Percentiles rank a stretch among this genome's conserved stretches.
Conservation (phyloP, 2,329 filamentous ascomycete species). For the Alternaria arborescens region DNA sequence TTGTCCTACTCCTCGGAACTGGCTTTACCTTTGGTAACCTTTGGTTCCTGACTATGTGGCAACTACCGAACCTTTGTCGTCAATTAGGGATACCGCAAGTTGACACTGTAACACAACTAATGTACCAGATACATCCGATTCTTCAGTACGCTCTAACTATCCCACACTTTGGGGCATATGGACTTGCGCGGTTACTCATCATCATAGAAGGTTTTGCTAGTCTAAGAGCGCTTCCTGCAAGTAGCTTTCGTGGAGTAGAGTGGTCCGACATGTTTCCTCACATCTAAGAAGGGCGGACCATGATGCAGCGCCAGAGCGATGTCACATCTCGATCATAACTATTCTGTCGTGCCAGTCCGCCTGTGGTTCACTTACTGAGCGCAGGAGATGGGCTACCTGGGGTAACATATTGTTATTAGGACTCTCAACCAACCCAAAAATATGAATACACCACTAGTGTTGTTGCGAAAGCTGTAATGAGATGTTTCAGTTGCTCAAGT, state of each 20-base stretch:
- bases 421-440: background rate
- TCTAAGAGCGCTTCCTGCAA: background rate
- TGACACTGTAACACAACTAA: background rate
- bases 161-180: background rate
- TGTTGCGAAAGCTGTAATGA: background rate
- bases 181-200: background rate
- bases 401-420: background rate
- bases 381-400: background rate
- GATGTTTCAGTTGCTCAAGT: background rate
- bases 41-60: background rate
- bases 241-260: background rate
- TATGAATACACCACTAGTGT: background rate
- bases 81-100: background rate
- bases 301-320: no score
- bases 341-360: background rate
- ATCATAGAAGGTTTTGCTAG: background rate
- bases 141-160: background rate
- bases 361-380: background rate
- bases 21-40: background rate
- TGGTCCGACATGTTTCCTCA: background rate
- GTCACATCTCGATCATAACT: background rate
- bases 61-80: background rate
- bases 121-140: background rate
- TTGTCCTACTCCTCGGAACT: accelerated
- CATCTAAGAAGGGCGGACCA: background rate